Evolutionary conservation across 768 basidiomycete species (phyloP).

Genomic region (Suillus ampliporus): DNA sequence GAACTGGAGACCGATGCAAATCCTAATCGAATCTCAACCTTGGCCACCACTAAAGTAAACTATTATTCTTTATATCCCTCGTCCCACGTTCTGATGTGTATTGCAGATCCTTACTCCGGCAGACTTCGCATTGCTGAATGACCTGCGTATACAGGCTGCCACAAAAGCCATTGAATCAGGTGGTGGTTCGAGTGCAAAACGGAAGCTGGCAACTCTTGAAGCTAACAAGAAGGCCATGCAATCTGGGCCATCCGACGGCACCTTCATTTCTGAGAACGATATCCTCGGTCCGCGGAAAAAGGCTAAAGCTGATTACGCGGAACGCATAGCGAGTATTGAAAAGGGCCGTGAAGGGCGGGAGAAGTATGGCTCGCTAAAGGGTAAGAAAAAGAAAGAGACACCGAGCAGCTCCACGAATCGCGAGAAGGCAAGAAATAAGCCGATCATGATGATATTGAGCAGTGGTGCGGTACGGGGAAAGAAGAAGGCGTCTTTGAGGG

Average conservation of each 20-base stretch:
- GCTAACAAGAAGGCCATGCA: conserved; percentile 64
- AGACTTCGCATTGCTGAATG: conserved; percentile 91
- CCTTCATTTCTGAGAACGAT: conserved; percentile 86
- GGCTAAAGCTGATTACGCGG: conserved; percentile 90
- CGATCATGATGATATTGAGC: conserved; percentile 91
- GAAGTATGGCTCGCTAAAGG: conserved; percentile 88
- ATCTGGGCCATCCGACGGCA: conserved; percentile 46
- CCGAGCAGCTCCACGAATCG: conserved; percentile 89
- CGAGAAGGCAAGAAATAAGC: conserved; percentile 93
- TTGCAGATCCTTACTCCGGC: conserved; percentile 93
- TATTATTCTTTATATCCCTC: neutral
- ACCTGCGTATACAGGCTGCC: conserved; percentile 84
- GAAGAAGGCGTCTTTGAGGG: conserved; percentile 80
- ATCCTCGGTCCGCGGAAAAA: conserved; percentile 96
- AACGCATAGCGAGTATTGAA: conserved; percentile 88
- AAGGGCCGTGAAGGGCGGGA: conserved; percentile 95
- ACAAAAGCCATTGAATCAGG: conserved; percentile 69
- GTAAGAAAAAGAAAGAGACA: conserved; percentile 85
- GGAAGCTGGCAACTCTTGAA: conserved; percentile 86
- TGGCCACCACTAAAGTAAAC: conserved; percentile 81
- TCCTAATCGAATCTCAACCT: conserved; percentile 56
- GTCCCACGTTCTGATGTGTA: neutral
- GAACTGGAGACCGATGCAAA: conserved; percentile 32
- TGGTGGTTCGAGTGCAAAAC: conserved; percentile 79
- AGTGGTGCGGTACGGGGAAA: conserved; percentile 80